Conservation (phyloP, 164 flowering plant genomes). For the Santalum album region DNA sequence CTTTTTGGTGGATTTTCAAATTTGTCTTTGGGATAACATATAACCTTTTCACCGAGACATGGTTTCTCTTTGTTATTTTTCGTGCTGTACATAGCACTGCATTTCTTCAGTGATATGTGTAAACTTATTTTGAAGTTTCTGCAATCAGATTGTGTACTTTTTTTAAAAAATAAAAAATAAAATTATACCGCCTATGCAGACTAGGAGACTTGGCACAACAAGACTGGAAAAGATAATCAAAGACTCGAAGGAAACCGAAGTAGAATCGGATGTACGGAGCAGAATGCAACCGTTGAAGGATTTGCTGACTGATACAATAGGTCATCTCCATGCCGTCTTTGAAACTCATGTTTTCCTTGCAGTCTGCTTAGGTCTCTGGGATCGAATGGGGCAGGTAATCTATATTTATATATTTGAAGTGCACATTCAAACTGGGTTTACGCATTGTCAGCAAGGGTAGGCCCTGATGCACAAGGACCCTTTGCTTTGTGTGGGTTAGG, state of each 20-base stretch:
- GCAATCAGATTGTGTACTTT: too few species aligned
- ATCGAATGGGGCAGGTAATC: constrained; percentile 27
- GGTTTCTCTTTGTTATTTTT: too few species aligned
- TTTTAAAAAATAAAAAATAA: too few species aligned
- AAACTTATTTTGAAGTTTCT: too few species aligned
- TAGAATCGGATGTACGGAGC: constrained; percentile 17
- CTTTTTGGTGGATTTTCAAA: too few species aligned
- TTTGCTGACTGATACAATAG: constrained; percentile 13
- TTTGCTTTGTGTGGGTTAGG: too few species aligned
- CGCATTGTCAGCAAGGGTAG: too few species aligned
- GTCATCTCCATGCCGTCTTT: constrained; percentile 19
- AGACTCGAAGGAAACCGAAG: constrained; percentile 17
- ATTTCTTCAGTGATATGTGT: too few species aligned
- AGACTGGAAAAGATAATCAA: constrained; percentile 21
- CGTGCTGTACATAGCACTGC: too few species aligned
- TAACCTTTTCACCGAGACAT: too few species aligned
- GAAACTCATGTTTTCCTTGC: constrained; percentile 17
- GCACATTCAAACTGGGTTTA: not conserved
- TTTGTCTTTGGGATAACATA: too few species aligned
- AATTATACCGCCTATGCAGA: constrained; percentile 12
- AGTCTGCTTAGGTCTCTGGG: constrained; percentile 26
- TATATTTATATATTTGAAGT: not conserved
- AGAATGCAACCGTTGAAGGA: constrained; percentile 29
- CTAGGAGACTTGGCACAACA: constrained; percentile 16
- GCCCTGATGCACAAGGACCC: too few species aligned